Conservation (phyloP, 2,329 filamentous ascomycete genomes). For the Fusarium cicatricum region DNA sequence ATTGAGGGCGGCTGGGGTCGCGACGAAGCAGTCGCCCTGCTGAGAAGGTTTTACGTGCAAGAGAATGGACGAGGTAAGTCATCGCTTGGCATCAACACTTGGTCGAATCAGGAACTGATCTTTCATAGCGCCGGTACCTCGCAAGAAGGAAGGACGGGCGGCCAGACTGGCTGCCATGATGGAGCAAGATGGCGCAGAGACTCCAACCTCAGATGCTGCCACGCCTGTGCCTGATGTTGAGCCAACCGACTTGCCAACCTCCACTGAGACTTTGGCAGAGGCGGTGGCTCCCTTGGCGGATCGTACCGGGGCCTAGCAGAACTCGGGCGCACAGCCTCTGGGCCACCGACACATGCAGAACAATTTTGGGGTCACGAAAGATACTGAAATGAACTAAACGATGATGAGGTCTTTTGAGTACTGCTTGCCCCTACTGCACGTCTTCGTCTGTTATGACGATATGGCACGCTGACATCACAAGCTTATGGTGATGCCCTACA, state of each 20-base stretch:
- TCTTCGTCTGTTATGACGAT: too few species aligned
- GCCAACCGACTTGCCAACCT: constrained; percentile 17
- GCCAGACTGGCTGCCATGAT: constrained; percentile 62
- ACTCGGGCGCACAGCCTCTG: neutral
- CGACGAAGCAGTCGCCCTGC: constrained; percentile 90
- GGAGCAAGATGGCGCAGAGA: constrained; percentile 50
- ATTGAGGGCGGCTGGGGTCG: constrained; percentile 88
- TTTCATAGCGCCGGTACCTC: constrained; percentile 56
- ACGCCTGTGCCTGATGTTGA: constrained; percentile 14
- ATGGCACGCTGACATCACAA: too few species aligned
- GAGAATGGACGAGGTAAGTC: constrained; percentile 88
- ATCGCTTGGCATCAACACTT: neutral
- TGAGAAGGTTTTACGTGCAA: constrained; percentile 96
- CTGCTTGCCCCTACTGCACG: too few species aligned
- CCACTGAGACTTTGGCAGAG: constrained; percentile 22
- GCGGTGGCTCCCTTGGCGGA: constrained; percentile 3
- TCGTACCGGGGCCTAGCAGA: constrained; percentile 3
- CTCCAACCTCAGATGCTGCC: neutral
- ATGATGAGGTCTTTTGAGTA: too few species aligned
- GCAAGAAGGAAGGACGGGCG: constrained; percentile 65
- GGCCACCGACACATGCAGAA: neutral
- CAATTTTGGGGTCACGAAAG: neutral
- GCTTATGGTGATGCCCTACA: too few species aligned
- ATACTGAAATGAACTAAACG: too few species aligned
- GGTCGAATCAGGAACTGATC: constrained; percentile 6